Conservation (phyloP, 345 rosid species). For the Gossypium australe region DNA sequence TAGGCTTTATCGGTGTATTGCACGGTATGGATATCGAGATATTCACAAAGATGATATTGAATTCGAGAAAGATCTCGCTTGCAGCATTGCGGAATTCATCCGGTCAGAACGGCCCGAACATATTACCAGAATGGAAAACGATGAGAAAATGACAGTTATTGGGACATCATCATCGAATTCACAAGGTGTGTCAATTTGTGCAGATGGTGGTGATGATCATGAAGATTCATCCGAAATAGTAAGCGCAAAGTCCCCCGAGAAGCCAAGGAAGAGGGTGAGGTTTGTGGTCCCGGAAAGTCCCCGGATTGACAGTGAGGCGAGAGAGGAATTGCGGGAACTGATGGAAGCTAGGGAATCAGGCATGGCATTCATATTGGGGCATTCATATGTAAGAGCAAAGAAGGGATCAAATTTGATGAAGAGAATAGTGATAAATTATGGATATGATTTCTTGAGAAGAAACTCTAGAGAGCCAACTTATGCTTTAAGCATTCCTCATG, state of each 20-base stretch:
- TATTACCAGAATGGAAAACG: conserved; percentile 21
- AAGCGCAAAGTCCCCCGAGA: conserved; percentile 22
- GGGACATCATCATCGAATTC: conserved; percentile 60
- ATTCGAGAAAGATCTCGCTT: conserved; percentile 80
- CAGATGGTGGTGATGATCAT: conserved; percentile 21
- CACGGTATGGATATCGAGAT: conserved; percentile 91
- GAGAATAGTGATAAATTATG: conserved; percentile 71
- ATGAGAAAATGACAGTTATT: conserved; percentile 66
- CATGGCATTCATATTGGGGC: conserved; percentile 86
- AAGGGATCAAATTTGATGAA: conserved; percentile 81
- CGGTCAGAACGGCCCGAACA: conserved; percentile 46
- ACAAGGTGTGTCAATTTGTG: conserved; percentile 48
- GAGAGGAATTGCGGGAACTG: conserved; percentile 70
- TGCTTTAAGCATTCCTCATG: conserved; percentile 69
- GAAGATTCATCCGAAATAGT: conserved; percentile 17
- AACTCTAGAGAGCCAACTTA: conserved; percentile 70
- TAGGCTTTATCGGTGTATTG: conserved; percentile 80
- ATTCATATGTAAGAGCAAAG: conserved; percentile 75
- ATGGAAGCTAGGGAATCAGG: conserved; percentile 93
- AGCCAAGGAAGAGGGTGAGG: conserved; percentile 57
- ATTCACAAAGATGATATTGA: conserved; percentile 77
- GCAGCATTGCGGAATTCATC: conserved; percentile 74
- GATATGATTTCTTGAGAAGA: conserved; percentile 84
- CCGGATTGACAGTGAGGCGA: conserved; percentile 30
- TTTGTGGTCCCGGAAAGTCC: conserved; percentile 67